Percentiles rank a stretch among this genome's conserved stretches.
These are phyloP conservation scores for Psilocybe cubensis DNA, from an alignment of 768 basidiomycete species.

Conservation along the genomic window DNA sequence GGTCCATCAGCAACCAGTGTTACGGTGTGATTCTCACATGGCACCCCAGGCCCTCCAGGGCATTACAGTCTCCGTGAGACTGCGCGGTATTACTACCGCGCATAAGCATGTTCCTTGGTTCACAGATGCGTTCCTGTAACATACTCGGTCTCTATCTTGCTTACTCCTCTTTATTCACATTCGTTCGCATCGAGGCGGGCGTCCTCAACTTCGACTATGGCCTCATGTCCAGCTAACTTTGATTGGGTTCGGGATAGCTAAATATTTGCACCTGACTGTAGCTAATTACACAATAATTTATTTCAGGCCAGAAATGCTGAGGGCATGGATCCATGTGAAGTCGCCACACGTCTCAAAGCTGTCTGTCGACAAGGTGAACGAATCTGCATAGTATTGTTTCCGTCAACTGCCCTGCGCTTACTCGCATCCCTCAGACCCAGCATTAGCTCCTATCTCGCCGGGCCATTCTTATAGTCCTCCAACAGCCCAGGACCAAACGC, in stretches of 20 bases:
- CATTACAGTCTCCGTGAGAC: background rate
- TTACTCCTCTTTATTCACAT: background rate
- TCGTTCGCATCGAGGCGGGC: background rate
- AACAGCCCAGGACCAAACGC: conserved; percentile 25
- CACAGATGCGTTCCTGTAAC: background rate
- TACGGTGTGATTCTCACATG: background rate
- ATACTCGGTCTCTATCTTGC: background rate
- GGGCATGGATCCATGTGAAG: conserved; percentile 16
- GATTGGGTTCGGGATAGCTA: conserved; percentile 3
- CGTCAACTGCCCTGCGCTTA: background rate
- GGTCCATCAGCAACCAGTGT: background rate
- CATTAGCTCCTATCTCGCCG: background rate
- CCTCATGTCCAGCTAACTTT: conserved; percentile 6
- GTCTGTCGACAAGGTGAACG: conserved; percentile 3
- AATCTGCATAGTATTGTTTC: background rate
- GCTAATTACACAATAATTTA: background rate
- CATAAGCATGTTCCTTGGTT: background rate
- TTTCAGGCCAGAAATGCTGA: conserved; percentile 15
- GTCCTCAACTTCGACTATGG: background rate
- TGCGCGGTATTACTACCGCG: background rate
- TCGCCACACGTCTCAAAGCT: conserved; percentile 10
- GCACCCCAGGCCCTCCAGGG: background rate
- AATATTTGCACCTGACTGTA: too few relatives aligned
- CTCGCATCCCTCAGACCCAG: background rate
- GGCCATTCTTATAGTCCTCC: conserved; percentile 20